Percentiles rank a stretch among this genome's conserved stretches.
Evolutionary conservation across 2,329 filamentous ascomycete species (phyloP).

Genomic region (Cytospora leucostoma): DNA sequence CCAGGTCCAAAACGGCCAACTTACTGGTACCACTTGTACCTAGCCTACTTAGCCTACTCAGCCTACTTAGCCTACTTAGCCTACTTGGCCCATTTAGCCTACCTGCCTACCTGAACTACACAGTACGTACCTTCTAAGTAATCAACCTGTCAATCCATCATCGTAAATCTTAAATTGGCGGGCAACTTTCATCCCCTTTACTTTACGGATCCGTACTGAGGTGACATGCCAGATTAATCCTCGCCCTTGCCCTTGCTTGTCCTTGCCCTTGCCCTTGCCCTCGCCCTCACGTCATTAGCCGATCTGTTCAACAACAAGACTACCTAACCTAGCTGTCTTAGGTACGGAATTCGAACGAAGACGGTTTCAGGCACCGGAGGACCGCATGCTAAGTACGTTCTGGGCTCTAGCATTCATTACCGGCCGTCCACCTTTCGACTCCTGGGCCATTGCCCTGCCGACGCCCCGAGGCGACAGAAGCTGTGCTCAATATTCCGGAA

Average conservation of each 20-base stretch:
- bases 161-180: background rate
- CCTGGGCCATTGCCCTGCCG: background rate
- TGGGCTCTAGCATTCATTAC: background rate
- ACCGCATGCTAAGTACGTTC: background rate
- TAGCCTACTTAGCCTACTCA: no score
- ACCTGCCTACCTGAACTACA: no score
- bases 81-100: background rate
- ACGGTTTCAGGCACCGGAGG: background rate
- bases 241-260: background rate
- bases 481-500: background rate
- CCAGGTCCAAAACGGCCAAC: constrained; percentile 3
- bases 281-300: background rate
- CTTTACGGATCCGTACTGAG: background rate
- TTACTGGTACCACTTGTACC: background rate
- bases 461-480: background rate
- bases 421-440: background rate
- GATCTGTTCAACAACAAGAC: background rate
- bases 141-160: background rate
- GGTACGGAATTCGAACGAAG: background rate
- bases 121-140: background rate
- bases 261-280: background rate
- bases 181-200: background rate
- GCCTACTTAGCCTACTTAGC: background rate
- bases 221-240: background rate
- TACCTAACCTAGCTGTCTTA: no score